Conservation (phyloP, 768 basidiomycete species). For the Agaricus blazei region DNA sequence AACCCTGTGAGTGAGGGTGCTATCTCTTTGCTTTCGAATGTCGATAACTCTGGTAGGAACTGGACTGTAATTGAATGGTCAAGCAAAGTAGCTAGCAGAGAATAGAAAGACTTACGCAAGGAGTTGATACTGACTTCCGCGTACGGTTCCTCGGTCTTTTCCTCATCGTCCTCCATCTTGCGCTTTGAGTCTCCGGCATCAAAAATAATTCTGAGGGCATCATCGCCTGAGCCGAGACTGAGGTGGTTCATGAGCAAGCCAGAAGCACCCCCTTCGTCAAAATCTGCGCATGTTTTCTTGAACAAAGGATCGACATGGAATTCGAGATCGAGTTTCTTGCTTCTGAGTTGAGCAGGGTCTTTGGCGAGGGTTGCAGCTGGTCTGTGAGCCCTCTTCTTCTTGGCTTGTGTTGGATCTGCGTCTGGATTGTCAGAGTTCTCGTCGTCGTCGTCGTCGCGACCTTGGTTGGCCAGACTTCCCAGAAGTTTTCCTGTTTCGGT, state of each 20-base stretch:
- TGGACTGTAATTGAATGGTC: constrained; percentile 35
- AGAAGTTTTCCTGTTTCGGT: constrained; percentile 95
- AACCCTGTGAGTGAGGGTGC: constrained; percentile 79
- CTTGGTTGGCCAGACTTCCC: constrained; percentile 72
- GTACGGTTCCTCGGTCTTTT: constrained; percentile 65
- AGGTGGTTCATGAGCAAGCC: constrained; percentile 97
- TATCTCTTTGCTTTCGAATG: constrained; percentile 66
- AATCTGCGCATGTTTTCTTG: constrained; percentile 96
- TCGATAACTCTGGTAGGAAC: constrained; percentile 67
- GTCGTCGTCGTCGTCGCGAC: constrained; percentile 44
- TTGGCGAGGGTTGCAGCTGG: constrained; percentile 88
- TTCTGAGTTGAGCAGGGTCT: constrained; percentile 70
- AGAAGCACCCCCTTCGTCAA: constrained; percentile 96
- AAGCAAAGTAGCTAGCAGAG: not conserved
- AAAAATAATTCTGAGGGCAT: constrained; percentile 89
- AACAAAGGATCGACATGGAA: constrained; percentile 96
- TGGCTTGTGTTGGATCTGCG: constrained; percentile 54
- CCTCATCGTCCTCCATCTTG: constrained; percentile 67
- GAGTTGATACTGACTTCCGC: constrained; percentile 62
- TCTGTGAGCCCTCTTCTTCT: constrained; percentile 63
- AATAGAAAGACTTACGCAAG: constrained; percentile 30
- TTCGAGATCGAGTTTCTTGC: constrained; percentile 93
- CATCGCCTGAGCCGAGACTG: constrained; percentile 66
- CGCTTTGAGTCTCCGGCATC: constrained; percentile 91
- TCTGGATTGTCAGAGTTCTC: constrained; percentile 69